A percentile compares a stretch with the other conserved stretches of the same genome.
Conservation (phyloP, 129 eudicot species). For the Apium graveolens region DNA sequence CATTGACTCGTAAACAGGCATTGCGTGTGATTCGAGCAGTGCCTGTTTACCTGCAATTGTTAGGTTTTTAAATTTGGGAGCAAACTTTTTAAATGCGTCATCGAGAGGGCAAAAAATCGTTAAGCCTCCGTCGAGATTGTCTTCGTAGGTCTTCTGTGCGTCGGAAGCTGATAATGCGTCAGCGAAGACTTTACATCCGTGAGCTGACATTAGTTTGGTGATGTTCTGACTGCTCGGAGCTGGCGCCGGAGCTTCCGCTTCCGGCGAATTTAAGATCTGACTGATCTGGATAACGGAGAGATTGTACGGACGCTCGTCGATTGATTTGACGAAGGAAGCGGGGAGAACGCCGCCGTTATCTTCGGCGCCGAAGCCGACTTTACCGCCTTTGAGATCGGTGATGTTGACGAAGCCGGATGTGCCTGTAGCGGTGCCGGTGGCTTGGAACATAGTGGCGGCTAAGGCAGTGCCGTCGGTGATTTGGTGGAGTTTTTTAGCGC, state of each 20-base stretch:
- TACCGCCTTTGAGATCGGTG: conserved; percentile 86
- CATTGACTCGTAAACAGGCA: conserved; percentile 61
- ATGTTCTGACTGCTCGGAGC: conserved; percentile 56
- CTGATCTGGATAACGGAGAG: conserved; percentile 80
- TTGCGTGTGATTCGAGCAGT: conserved; percentile 62
- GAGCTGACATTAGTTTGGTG: conserved; percentile 61
- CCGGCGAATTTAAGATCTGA: conserved; percentile 42
- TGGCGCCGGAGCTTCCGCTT: conserved; percentile 83
- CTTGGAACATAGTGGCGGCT: conserved; percentile 87
- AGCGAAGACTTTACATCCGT: conserved; percentile 79
- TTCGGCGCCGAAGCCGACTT: conserved; percentile 68
- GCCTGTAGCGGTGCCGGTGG: conserved; percentile 81
- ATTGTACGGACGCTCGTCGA: conserved; percentile 63
- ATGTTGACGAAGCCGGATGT: conserved; percentile 86
- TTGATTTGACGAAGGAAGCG: conserved; percentile 56
- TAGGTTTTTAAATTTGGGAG: conserved; percentile 58
- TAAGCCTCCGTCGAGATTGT: conserved; percentile 55
- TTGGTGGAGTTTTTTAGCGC: conserved; percentile 85
- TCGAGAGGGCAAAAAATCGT: conserved; percentile 71
- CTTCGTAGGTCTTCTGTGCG: conserved; percentile 48
- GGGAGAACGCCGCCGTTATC: conserved; percentile 32
- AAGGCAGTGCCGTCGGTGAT: conserved; percentile 73
- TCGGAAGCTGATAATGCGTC: conserved; percentile 52
- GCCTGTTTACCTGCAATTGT: conserved; percentile 57
- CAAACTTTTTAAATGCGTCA: conserved; percentile 59